Percentiles rank a stretch among this genome's conserved stretches.
These are phyloP conservation scores for Fraxinus baroniana DNA, from an alignment of 305 asterid genomes.

Conservation along the genomic window DNA sequence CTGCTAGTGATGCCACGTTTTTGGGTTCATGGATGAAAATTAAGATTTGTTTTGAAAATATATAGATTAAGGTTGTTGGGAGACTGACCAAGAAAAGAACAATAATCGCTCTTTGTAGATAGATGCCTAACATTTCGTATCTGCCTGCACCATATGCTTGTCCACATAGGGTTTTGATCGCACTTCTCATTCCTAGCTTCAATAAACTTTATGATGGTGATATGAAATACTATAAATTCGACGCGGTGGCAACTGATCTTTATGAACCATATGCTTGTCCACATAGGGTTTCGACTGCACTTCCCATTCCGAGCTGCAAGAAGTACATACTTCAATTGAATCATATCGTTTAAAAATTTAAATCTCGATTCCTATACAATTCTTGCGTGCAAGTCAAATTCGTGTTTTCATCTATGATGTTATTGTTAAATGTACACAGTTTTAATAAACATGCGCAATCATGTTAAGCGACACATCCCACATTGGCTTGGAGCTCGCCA, in stretches of 20 bases:
- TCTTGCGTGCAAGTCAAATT: not conserved
- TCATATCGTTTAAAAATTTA: not conserved
- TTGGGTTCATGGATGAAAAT: constrained; percentile 31
- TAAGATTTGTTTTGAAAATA: constrained; percentile 27
- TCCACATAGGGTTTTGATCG: constrained; percentile 49
- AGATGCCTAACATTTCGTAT: constrained; percentile 32
- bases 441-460: not conserved
- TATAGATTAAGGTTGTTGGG: constrained; percentile 26
- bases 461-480: not conserved
- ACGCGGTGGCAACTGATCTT: too few species aligned
- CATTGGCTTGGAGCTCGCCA: not conserved
- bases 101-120: constrained; percentile 31
- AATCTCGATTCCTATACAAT: too few species aligned
- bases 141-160: constrained; percentile 41
- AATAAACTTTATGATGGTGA: too few species aligned
- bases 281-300: constrained; percentile 50
- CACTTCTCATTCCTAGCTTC: constrained; percentile 52
- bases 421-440: not conserved
- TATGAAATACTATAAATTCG: too few species aligned
- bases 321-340: not conserved
- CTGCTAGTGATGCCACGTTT: constrained; percentile 30
- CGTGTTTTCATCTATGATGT: not conserved
- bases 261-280: constrained; percentile 50
- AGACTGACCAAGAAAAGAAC: constrained; percentile 29
- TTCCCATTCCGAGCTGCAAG: constrained; percentile 45